Conservation (phyloP, 2,329 filamentous ascomycete species). For the Fusarium luffae region DNA sequence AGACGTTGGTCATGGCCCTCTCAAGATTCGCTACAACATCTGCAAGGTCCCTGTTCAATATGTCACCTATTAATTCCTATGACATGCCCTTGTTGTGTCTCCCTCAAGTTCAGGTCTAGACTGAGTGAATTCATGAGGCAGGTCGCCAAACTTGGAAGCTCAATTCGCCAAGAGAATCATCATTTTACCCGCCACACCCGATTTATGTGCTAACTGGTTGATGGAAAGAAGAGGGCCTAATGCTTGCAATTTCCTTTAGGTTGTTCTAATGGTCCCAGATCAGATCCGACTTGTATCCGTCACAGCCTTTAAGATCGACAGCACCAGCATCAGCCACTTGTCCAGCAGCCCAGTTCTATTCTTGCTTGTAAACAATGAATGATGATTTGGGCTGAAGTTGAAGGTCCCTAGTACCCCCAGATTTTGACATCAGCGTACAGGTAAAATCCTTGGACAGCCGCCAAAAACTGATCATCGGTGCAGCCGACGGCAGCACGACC, state of each 20-base stretch:
- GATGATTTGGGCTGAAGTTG: conserved; percentile 10
- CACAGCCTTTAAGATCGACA: conserved; percentile 22
- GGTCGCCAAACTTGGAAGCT: conserved; percentile 28
- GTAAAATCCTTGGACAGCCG: conserved; percentile 17
- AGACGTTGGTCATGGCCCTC: not conserved
- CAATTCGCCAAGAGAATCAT: conserved; percentile 16
- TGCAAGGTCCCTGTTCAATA: conserved; percentile 22
- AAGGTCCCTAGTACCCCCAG: not conserved
- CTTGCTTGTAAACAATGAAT: conserved; percentile 17
- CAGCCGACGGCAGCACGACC: conserved; percentile 9
- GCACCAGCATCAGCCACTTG: conserved; percentile 35
- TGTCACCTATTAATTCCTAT: conserved; percentile 9
- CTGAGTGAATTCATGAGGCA: conserved; percentile 1
- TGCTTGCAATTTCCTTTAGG: conserved; percentile 9
- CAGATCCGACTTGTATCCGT: conserved; percentile 7
- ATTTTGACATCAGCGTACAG: conserved; percentile 31
- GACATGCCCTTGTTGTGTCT: conserved; percentile 9
- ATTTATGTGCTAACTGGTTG: conserved; percentile 7
- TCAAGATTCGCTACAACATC: not conserved
- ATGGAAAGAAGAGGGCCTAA: not conserved
- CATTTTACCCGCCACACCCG: conserved; percentile 17
- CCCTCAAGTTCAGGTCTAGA: conserved; percentile 5
- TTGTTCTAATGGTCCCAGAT: not conserved
- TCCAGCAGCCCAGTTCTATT: conserved; percentile 33
- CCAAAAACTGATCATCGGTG: conserved; percentile 11